Evolutionary conservation across 305 asterid species (phyloP), one percentile per base, ranked within the genome.

Genomic region (Fraxinus nigra): DNA sequence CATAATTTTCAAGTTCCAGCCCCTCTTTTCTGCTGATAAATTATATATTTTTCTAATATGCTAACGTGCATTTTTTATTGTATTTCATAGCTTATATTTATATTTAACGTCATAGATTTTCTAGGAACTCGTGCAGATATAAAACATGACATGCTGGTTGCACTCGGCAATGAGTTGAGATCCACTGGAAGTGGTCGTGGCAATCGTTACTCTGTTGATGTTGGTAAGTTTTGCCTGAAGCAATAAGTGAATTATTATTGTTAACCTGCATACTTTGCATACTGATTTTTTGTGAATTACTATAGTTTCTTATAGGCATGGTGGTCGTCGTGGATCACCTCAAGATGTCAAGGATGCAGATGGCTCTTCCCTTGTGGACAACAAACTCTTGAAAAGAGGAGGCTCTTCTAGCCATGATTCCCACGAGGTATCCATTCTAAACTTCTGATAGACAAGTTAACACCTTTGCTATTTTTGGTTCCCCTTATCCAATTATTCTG

Each of bases 321-420:
- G 92, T 33, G 92, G 89, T 81, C 91, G 97, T 40, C 97, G 94
- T 79, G 97, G 94, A 79, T 79, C 91, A 26, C 85, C 87, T 65
- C 87, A 89, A 82, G 82, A 65, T 65, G 79, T 78, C 51, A 93
- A 89, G 87, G 97, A 88, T 85, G 88, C 88, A 13, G 97, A 90
- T 87, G 90, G 90, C 78, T 78, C 90, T 85, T 85, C 92, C 46
- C 63, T 73, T 86, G 85, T 85, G 54, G 98, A 94, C 77, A 94
- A 93, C 56, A 93, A 90, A 80, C 78, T 88, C 76, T 77, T 82
- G 70, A 92, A 88, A 86, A 89, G 87, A 87, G 93, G 91, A 81
- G 91, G 86, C 77, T 84, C 91, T 81, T 81, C 87, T 80, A 89
- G 88, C 70, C 86, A 87, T 88, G 90, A 85, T 78, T 69, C 92